phyloP scores from a whole-genome alignment of 441 rosid species.

The Populus hybrid region DNA sequence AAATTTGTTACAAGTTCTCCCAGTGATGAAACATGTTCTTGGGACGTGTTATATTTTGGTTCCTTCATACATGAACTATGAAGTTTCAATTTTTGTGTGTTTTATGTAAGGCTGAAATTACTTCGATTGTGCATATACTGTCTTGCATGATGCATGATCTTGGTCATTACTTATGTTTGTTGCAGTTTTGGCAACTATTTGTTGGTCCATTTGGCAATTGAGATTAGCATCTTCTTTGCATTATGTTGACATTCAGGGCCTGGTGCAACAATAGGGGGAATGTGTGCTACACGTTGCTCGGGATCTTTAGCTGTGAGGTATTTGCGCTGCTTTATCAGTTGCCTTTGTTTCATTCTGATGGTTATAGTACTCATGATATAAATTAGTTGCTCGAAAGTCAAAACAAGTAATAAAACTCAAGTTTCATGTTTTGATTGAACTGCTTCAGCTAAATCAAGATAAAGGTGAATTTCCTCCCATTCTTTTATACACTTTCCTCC shows the following conservation, averaged over 20 bases:
- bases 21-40: not conserved
- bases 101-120: not conserved
- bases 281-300: conserved; percentile 98
- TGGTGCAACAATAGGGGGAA: conserved; percentile 91
- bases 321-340: conserved; percentile 23
- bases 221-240: conserved; percentile 14
- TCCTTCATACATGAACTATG: not conserved
- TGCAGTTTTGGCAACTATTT: not conserved
- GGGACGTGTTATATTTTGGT: not conserved
- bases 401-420: not conserved
- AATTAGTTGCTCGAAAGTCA: not conserved
- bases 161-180: not conserved
- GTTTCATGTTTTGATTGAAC: not conserved
- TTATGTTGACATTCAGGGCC: conserved; percentile 56
- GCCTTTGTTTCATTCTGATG: conserved; percentile 2
- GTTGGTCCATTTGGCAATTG: conserved; percentile 2
- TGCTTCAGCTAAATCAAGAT: not conserved
- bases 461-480: not conserved
- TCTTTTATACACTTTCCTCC: not conserved
- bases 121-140: not conserved
- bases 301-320: conserved; percentile 96
- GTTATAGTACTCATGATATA: conserved; percentile 4
- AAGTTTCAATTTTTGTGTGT: not conserved
- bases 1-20: conserved; percentile 8
- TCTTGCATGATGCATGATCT: not conserved